These are phyloP conservation scores for Hypoxylon fragiforme DNA, from an alignment of 495 filamentous ascomycete species.

Conservation along the genomic window DNA sequence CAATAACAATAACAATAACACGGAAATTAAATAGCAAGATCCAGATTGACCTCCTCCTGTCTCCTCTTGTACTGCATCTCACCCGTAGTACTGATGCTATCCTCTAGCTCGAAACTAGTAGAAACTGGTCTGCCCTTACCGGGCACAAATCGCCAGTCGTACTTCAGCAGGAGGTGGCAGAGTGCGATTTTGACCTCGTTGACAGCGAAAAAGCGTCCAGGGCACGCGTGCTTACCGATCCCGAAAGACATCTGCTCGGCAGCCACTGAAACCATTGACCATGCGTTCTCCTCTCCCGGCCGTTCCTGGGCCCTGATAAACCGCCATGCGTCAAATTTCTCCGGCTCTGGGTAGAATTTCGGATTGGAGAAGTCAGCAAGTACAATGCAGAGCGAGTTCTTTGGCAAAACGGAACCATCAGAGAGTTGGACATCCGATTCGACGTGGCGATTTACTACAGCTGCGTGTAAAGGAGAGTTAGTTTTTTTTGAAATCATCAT, in stretches of 20 bases:
- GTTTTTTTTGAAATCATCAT: not conserved
- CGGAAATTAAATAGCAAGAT: no score
- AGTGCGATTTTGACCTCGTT: conserved; percentile 47
- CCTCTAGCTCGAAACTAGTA: no score
- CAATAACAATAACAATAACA: no score
- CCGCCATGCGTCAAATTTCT: conserved; percentile 34
- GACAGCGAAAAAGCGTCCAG: conserved; percentile 49
- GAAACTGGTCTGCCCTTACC: no score
- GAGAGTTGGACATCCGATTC: not conserved
- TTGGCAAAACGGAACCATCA: not conserved
- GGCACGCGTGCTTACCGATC: conserved; percentile 48
- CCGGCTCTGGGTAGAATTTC: conserved; percentile 6
- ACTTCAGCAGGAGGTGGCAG: not conserved
- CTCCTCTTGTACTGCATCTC: no score
- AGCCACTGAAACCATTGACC: conserved; percentile 43
- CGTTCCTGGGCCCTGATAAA: not conserved
- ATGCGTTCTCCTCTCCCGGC: conserved; percentile 38
- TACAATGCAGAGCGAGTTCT: not conserved
- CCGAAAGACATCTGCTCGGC: conserved; percentile 46
- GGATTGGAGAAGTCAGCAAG: not conserved
- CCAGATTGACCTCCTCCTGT: no score
- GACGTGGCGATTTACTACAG: not conserved
- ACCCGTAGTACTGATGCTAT: no score
- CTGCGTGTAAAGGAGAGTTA: not conserved
- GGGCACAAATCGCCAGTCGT: no score